phyloP scores from a whole-genome alignment of 441 rosid genomes.

The Biscutella laevigata region DNA sequence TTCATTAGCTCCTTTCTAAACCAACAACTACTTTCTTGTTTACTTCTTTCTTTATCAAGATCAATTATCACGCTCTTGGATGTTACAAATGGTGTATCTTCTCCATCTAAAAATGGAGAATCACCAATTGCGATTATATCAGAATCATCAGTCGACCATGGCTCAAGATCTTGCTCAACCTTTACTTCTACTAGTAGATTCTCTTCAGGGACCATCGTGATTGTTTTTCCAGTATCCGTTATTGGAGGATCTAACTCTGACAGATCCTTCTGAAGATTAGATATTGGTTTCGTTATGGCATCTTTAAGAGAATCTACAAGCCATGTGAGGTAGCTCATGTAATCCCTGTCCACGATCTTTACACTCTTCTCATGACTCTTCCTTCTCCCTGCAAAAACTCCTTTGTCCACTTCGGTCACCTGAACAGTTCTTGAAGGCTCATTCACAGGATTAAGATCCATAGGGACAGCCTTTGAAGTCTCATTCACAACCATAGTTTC shows the following conservation, averaged over 20 bases:
- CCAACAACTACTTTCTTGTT: background rate
- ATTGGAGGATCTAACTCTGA: background rate
- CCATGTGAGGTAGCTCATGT: slow-evolving; percentile 23
- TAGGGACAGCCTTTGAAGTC: background rate
- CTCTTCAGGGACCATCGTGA: background rate
- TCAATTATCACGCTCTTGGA: slow-evolving; percentile 20
- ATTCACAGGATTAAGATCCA: background rate
- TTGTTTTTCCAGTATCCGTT: background rate
- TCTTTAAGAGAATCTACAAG: slow-evolving; percentile 19
- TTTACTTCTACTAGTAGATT: background rate
- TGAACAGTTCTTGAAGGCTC: slow-evolving; percentile 9
- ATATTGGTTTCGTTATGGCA: background rate
- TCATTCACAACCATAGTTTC: background rate
- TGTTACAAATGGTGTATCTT: slow-evolving; percentile 14
- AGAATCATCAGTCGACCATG: slow-evolving; percentile 15
- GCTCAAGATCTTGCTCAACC: slow-evolving; percentile 10
- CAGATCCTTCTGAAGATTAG: background rate
- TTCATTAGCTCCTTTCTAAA: slow-evolving; percentile 10
- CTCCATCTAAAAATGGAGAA: slow-evolving; percentile 12
- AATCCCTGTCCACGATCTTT: slow-evolving; percentile 11
- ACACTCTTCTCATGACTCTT: background rate
- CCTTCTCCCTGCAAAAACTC: background rate
- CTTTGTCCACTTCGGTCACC: too few species aligned
- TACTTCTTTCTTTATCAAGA: slow-evolving; percentile 9
- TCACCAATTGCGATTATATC: slow-evolving; percentile 18